Evolutionary conservation across 2,329 filamentous ascomycete genomes (phyloP), one percentile per base, ranked within the genome.

Genomic region (Penicillium freii): DNA sequence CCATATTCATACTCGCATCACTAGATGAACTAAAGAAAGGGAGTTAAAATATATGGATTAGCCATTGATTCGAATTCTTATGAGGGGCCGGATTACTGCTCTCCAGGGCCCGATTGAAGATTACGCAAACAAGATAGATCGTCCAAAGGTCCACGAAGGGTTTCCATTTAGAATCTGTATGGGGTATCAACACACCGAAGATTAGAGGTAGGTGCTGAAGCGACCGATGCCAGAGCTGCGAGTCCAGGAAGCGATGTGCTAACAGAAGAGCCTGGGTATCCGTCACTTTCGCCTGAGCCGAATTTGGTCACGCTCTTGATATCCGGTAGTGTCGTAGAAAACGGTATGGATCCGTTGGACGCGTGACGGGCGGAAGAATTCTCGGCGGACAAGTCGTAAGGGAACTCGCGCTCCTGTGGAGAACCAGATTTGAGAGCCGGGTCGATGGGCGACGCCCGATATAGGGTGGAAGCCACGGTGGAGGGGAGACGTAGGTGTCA

Each of bases 201-300:
- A 72, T 77, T 81, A 59, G 79, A 81, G 66, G 77, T 76, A 40
- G 78, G 77, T 52, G 77, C 79, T 31, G 81, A 79, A 36, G 82
- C 82, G 65, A 85, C 76, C 54, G 82, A 84, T 43, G 85, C 84
- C 65, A 87, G 77, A 39, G 84, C 80, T 51, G 84, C 84, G 51
- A 87, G 72, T 25, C 82, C 83, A 25, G 84, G 84, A 49, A 86
- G 74, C 59, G 81, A 76, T 56, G 72, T 70, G 58, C 68, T 68
- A 59, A 71, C 72, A 50, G 77, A 76, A 52, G 68, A 66, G 34
- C 60, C 60, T 19, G 63, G 56, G 44, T 71, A 72, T 31, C 66
- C 63, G 46, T 68, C 64, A 48, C 59, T 66, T 52, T 63, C 66
- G 34, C 62, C 68, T 59, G 48, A 65, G 54, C 59, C 64, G 29